Evolutionary conservation across 176 grass and related monocot genomes (phyloP), one percentile per base, ranked within the genome.

Genomic region (Musa troglodytarum): DNA sequence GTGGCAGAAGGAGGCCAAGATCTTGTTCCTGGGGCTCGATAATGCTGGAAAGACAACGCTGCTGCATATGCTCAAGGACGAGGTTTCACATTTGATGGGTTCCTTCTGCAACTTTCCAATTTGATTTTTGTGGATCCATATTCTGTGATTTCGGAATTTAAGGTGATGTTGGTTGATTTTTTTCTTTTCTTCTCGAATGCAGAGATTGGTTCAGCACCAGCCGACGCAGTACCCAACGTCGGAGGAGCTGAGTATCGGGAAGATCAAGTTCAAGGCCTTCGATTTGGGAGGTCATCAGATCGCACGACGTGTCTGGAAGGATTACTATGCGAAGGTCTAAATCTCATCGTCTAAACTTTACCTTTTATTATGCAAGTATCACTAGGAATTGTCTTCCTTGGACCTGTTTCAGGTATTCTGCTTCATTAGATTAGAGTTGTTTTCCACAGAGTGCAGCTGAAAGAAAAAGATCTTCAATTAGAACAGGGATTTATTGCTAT

Each of bases 231-330:
- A 91, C 71, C 92, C 92, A 3, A 96, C 92, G 43, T 96, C 92
- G 62, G 92, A 96, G 75, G 92, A 96, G 73, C 73, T 96, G 68
- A 91, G 83, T 71, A 88, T 96, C 0, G 92, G 88, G 34, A 96
- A 88, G 69, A 96, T 96, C 54, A 96, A 96, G 78, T 96, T 96
- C 77, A 96, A 96, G 81, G 92, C 88, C 9, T 96, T 96, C 72
- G 92, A 96, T 86, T 80, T 96, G 68, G 92, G 92, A 75, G 92
- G 92, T 12, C 92, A 96, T 91, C 92, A 96, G 77, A 96, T 96
- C 69, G 92, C 92, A 12, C 92, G 92, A 3, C 92, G 92, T 79
- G 92, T 96, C 51, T 96, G 92, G 92, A 96, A 96, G 83, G 92
- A 96, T 78, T 96, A 96, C 77, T 96, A 96, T 78, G 92, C 92